phyloP scores from a whole-genome alignment of 139 green algal genomes.

The Dunaliella sp. region DNA sequence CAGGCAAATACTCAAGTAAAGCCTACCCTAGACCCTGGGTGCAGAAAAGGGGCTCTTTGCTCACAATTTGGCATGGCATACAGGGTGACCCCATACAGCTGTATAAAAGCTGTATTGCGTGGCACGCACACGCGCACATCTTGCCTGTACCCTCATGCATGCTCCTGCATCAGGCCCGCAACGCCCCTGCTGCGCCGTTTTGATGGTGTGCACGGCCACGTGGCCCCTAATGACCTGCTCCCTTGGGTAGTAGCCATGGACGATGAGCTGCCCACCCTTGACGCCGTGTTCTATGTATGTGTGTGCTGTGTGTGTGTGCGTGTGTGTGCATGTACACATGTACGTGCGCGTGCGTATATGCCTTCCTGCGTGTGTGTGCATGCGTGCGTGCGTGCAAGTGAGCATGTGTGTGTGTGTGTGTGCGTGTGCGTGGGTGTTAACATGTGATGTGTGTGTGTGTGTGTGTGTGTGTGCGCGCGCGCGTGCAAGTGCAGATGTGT shows the following conservation, averaged over 20 bases:
- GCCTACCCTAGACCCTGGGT: too few species aligned
- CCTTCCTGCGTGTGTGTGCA: not conserved
- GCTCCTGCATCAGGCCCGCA: not conserved
- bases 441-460: too few species aligned
- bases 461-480: too few species aligned
- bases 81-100: too few species aligned
- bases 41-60: too few species aligned
- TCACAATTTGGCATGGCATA: too few species aligned
- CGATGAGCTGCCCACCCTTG: slow-evolving; percentile 72
- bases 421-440: too few species aligned
- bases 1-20: too few species aligned
- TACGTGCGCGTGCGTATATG: not conserved
- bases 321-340: not conserved
- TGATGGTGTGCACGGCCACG: not conserved
- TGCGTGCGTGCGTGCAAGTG: not conserved
- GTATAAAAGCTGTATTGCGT: too few species aligned
- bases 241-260: slow-evolving; percentile 58
- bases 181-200: not conserved
- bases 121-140: too few species aligned
- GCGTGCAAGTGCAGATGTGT: too few species aligned
- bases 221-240: slow-evolving; percentile 9
- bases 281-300: slow-evolving; percentile 52
- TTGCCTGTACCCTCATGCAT: not conserved
- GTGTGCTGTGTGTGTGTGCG: not conserved
- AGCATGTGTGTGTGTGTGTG: too few species aligned